Base-by-base conservation (phyloP, 768 basidiomycete genomes). In the Kwoniella bestiolae region DNA sequence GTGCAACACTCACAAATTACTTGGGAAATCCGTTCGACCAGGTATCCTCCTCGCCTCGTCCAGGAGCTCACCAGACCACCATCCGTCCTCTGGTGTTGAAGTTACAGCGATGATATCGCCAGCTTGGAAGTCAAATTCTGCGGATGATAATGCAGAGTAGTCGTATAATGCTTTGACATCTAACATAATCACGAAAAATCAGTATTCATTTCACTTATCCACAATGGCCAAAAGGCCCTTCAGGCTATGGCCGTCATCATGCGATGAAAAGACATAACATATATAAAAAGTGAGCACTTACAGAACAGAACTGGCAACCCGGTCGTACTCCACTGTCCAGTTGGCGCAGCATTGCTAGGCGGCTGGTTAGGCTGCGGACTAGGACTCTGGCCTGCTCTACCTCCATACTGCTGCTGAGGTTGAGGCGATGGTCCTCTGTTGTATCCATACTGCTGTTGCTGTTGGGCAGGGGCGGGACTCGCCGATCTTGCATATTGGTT, bases 21-120 rank as follows among this genome's bases (percentile, higher is more conserved):
- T 79, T 16, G 80, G 80, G 78, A 81, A 81, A 69, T 81, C 80
- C 3, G 74, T 80, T 28, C 75, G 47, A 8, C 80, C 80, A 7
- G 75, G 78, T 53, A 73, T 49, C 56, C 80, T 66, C 21, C 80
- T 67, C 16, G 78, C 79, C 50, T 81, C 80, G 45, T 81, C 80
- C 8, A 80, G 60, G 32, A 80, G 56, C 64, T 79, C 78, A 25
- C 95, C 95, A 61, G 88, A 90, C 95, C 94, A 98, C 95, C 95
- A 97, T 1, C 95, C 95, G 74, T 96, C 94, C 73, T 94, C 93
- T 4, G 93, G 93, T 5, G 93, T 95, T 23, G 88, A 86, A 0
- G 91, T 94, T 9, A 98, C 94, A 6, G 94, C 94, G 69, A 98
- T 96, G 69, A 96, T 91, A 81, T 98, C 95, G 2, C 91, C 92